Evolutionary conservation across 2,329 filamentous ascomycete species (phyloP).

Genomic region (Aspergillus phoenicis): DNA sequence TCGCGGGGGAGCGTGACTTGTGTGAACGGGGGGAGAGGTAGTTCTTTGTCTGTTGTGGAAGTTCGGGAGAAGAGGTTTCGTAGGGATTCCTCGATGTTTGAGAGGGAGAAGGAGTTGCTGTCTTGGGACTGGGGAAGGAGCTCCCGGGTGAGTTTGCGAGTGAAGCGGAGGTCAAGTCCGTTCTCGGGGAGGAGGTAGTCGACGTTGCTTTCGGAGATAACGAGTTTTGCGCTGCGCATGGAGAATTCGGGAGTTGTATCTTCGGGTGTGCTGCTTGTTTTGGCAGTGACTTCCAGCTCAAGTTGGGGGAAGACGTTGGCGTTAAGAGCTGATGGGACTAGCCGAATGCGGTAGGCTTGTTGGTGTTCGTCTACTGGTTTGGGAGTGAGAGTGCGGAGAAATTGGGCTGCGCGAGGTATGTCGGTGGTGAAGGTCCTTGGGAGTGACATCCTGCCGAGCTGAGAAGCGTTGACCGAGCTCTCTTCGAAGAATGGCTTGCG

Average conservation of each 20-base stretch:
- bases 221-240: constrained; percentile 34
- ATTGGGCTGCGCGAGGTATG: constrained; percentile 36
- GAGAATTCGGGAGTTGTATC: constrained; percentile 18
- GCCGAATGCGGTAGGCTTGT: constrained; percentile 32
- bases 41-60: constrained; percentile 11
- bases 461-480: constrained; percentile 29
- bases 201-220: constrained; percentile 34
- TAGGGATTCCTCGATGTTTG: constrained; percentile 27
- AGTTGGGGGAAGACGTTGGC: constrained; percentile 33
- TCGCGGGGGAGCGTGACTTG: constrained; percentile 33
- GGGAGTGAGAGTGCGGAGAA: constrained; percentile 33
- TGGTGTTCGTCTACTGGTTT: constrained; percentile 17
- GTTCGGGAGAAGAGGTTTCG: constrained; percentile 23
- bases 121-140: constrained; percentile 21
- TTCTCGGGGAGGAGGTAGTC: constrained; percentile 46
- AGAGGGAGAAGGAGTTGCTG: constrained; percentile 12
- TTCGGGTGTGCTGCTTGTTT: not conserved
- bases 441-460: constrained; percentile 34
- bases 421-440: constrained; percentile 38
- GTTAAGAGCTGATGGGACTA: constrained; percentile 35
- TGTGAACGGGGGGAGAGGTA: constrained; percentile 35
- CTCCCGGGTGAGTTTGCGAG: constrained; percentile 35
- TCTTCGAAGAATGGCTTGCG: constrained; percentile 27
- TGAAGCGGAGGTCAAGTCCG: constrained; percentile 43
- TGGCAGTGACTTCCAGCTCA: constrained; percentile 35